A percentile compares a stretch with the other conserved stretches of the same genome.
Conservation (phyloP, 1,284 basidiomycete genomes). For the Peniophora sp. region DNA sequence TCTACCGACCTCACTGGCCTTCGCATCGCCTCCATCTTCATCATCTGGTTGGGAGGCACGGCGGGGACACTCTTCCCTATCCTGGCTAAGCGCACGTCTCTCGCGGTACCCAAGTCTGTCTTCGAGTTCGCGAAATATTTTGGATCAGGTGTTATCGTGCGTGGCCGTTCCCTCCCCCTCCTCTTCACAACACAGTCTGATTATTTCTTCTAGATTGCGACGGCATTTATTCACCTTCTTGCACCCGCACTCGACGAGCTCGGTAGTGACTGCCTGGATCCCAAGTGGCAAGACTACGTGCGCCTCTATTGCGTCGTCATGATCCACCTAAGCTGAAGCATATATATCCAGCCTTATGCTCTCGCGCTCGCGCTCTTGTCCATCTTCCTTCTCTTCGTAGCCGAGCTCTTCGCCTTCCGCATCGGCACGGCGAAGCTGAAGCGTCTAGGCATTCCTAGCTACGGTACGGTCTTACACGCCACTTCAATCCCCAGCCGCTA, state of each 20-base stretch:
- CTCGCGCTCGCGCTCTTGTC: slow-evolving; percentile 74
- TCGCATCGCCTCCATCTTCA: slow-evolving; percentile 82
- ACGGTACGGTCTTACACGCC: slow-evolving; percentile 33
- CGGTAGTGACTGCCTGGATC: slow-evolving; percentile 61
- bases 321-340: neutral
- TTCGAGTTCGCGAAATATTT: slow-evolving; percentile 96
- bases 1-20: slow-evolving; percentile 33
- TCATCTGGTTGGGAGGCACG: slow-evolving; percentile 71
- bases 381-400: slow-evolving; percentile 78
- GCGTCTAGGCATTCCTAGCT: slow-evolving; percentile 37
- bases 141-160: slow-evolving; percentile 86
- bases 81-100: slow-evolving; percentile 50
- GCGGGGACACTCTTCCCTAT: slow-evolving; percentile 80
- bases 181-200: slow-evolving; percentile 4
- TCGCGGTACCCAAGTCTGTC: slow-evolving; percentile 54
- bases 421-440: slow-evolving; percentile 63
- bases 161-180: slow-evolving; percentile 17
- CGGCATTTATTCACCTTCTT: slow-evolving; percentile 85
- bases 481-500: neutral
- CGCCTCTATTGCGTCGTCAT: slow-evolving; percentile 14
- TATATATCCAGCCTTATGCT: slow-evolving; percentile 58
- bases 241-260: slow-evolving; percentile 71
- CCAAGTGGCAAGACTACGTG: slow-evolving; percentile 71
- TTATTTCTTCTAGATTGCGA: slow-evolving; percentile 63
- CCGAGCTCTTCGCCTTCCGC: slow-evolving; percentile 81